These are phyloP conservation scores for Cercophora newfieldiana DNA, from an alignment of 495 filamentous ascomycete genomes.

Conservation along the genomic window DNA sequence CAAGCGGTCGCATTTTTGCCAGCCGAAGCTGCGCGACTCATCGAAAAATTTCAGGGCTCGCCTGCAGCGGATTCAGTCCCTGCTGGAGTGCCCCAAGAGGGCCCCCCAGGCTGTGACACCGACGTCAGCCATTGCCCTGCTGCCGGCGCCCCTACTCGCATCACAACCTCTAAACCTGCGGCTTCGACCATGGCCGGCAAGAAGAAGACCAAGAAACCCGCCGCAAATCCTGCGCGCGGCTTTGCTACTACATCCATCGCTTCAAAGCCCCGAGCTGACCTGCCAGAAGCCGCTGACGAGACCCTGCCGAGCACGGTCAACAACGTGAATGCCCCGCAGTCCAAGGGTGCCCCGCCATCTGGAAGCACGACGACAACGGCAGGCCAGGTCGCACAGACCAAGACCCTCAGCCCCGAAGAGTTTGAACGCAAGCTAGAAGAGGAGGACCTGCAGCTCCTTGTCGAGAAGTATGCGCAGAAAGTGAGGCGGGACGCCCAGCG, in stretches of 20 bases:
- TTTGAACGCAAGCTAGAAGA: slow-evolving; percentile 80
- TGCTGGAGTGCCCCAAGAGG: not conserved
- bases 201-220: slow-evolving; percentile 87
- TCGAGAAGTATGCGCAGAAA: slow-evolving; percentile 77
- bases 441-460: slow-evolving; percentile 74
- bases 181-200: slow-evolving; percentile 65
- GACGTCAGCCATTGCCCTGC: slow-evolving; percentile 18
- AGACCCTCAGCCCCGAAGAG: slow-evolving; percentile 73
- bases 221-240: slow-evolving; percentile 79
- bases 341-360: slow-evolving; percentile 35
- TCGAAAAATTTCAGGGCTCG: slow-evolving; percentile 21
- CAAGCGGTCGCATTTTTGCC: slow-evolving; percentile 35
- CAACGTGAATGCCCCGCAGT: slow-evolving; percentile 37
- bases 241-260: slow-evolving; percentile 90
- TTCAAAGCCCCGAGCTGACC: slow-evolving; percentile 62
- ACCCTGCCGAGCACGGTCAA: slow-evolving; percentile 18
- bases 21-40: slow-evolving; percentile 12
- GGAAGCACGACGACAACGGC: slow-evolving; percentile 33
- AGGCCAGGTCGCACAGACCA: slow-evolving; percentile 43
- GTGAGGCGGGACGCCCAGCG: slow-evolving; percentile 65
- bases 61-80: slow-evolving; percentile 12
- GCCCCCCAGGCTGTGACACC: slow-evolving; percentile 14
- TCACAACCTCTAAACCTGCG: slow-evolving; percentile 2
- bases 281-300: slow-evolving; percentile 39
- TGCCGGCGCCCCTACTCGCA: not conserved